Evolutionary conservation across 2,329 filamentous ascomycete species (phyloP), one percentile per base, ranked within the genome.

Genomic region (Zymoseptoria brevis): DNA sequence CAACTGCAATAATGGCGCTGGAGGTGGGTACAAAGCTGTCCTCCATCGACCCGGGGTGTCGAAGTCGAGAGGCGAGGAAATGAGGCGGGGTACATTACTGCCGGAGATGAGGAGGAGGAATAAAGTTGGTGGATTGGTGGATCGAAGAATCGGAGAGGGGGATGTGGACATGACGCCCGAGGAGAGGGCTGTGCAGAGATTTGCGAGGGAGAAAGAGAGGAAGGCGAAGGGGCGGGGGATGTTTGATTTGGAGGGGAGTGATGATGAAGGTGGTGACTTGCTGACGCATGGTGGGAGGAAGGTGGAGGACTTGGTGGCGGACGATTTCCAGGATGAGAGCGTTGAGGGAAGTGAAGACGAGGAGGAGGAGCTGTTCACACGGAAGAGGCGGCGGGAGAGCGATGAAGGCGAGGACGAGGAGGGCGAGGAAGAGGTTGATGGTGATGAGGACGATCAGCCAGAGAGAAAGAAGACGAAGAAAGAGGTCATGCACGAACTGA

Each of bases 401-500:
- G 81, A 82, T 54, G 86, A 86, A 55, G 82, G 80, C 2, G 81
- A 81, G 50, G 81, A 82, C 64, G 64, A 78, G 29, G 80, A 76
- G 0, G 76, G 81, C 50, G 81, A 81, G 65, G 62, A 78, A 29
- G 80, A 76, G 1, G 76, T 75, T 29, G 77, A 79, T 55, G 80
- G 78, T 2, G 77, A 76, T 3, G 79, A 78, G 5, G 79, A 79
- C 0, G 80, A 80, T 19, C 77, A 86, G 63, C 91, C 90, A 0
- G 88, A 93, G 68, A 83, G 87, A 60, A 96, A 96, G 75, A 99
- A 96, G 78, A 87, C 87, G 2, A 97, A 96, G 76, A 89, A 94
- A 57, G 94, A 99, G 74, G 89, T 99, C 54, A 96, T 97, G 90
- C 88, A 96, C 69, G 95, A 99, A 74, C 82, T 99, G 62, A 96